Conservation (phyloP, 371 early-diverging fungal genomes). For the Mortierella sp. region DNA sequence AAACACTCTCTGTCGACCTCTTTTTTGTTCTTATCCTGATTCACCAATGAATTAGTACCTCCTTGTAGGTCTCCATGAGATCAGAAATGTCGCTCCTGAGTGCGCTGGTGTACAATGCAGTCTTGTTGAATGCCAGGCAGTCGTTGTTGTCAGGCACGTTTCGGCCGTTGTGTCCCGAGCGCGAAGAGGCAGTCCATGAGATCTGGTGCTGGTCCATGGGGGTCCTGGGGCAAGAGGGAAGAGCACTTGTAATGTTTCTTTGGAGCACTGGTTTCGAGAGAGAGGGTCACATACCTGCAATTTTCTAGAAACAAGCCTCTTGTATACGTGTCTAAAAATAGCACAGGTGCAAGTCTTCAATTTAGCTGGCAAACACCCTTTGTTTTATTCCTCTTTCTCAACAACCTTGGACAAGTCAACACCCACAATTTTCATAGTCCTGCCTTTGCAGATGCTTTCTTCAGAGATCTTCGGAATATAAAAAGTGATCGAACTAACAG, state of each 20-base stretch:
- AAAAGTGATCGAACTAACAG: too few relatives aligned
- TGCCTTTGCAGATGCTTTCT: too few relatives aligned
- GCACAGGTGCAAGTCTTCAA: too few relatives aligned
- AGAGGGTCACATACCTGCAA: too few relatives aligned
- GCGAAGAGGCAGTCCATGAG: too few relatives aligned
- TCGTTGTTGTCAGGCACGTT: neutral
- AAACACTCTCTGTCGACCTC: neutral
- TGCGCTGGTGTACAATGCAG: neutral
- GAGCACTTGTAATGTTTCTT: neutral
- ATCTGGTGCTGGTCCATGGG: neutral
- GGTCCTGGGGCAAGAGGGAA: neutral
- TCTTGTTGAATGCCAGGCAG: neutral
- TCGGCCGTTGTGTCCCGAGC: neutral
- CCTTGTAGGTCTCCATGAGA: neutral
- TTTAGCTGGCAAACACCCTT: too few relatives aligned
- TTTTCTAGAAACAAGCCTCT: too few relatives aligned
- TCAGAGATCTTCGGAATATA: too few relatives aligned
- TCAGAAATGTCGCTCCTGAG: neutral
- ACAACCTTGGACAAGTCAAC: too few relatives aligned
- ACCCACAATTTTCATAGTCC: too few relatives aligned
- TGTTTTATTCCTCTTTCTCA: too few relatives aligned
- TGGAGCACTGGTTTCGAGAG: neutral
- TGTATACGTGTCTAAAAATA: too few relatives aligned
- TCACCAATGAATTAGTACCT: neutral
- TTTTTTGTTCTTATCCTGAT: neutral